Percentiles rank a stretch among this genome's conserved stretches.
Conservation (phyloP, 768 basidiomycete genomes). For the Tephrocybe sp. region DNA sequence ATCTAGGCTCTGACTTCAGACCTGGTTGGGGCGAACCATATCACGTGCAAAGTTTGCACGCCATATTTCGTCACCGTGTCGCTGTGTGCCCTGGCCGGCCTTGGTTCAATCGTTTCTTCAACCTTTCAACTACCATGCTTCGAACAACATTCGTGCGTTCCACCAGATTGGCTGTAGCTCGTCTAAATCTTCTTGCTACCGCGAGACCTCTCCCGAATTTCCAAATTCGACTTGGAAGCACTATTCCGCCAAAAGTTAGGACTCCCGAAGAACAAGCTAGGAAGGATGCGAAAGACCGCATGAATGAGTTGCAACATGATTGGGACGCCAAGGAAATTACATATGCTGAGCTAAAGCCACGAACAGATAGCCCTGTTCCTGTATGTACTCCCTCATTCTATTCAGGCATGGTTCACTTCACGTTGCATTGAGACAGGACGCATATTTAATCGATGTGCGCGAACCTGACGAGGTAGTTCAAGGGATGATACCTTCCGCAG, state of each 20-base stretch:
- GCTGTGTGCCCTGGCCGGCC: too few relatives aligned
- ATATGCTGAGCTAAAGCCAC: slow-evolving; percentile 81
- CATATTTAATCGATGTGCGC: slow-evolving; percentile 85
- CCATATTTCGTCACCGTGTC: too few relatives aligned
- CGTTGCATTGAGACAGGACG: slow-evolving; percentile 41
- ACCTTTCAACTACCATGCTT: slow-evolving; percentile 21
- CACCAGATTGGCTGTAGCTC: slow-evolving; percentile 19
- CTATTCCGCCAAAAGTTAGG: slow-evolving; percentile 16
- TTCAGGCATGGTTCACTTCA: slow-evolving; percentile 3
- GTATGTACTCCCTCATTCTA: slow-evolving; percentile 34
- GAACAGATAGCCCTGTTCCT: slow-evolving; percentile 69
- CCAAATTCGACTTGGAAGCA: slow-evolving; percentile 18
- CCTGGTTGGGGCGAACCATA: too few relatives aligned
- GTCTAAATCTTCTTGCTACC: slow-evolving; percentile 4
- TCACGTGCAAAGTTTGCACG: too few relatives aligned
- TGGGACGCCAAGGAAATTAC: slow-evolving; percentile 74
- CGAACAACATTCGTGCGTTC: slow-evolving; percentile 25
- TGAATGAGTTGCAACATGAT: slow-evolving; percentile 54
- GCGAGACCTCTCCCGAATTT: slow-evolving; percentile 7
- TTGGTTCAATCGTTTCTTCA: not conserved
- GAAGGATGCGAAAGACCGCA: slow-evolving; percentile 33
- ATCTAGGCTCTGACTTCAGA: too few relatives aligned
- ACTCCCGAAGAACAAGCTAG: slow-evolving; percentile 29
- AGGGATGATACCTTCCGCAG: slow-evolving; percentile 89
- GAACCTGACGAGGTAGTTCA: slow-evolving; percentile 89